Evolutionary conservation across 2,329 filamentous ascomycete genomes (phyloP).

Genomic region (Elsinoe batatas): DNA sequence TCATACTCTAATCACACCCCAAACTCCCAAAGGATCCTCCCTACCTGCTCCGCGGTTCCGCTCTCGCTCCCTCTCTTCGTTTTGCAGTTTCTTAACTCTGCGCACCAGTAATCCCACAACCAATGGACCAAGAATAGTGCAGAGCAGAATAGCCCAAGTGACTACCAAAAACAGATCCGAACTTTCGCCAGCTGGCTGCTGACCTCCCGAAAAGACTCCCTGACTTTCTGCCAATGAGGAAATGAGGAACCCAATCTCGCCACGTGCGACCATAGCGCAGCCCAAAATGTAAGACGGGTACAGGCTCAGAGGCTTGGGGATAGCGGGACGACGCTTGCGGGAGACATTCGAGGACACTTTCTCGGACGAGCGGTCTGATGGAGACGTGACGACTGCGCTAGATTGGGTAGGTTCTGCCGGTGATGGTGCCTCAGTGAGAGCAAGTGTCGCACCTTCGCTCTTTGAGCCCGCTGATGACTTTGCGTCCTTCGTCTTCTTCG

Average conservation of each 20-base stretch:
- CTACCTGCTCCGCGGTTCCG: background rate
- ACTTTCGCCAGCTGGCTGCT: constrained; percentile 15
- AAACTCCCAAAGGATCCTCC: constrained; percentile 35
- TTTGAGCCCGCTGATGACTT: background rate
- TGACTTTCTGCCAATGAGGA: constrained; percentile 54
- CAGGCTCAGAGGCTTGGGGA: constrained; percentile 48
- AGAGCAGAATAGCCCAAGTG: constrained; percentile 49
- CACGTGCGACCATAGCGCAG: constrained; percentile 61
- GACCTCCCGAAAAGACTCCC: constrained; percentile 34
- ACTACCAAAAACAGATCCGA: constrained; percentile 44
- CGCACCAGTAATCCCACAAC: constrained; percentile 42
- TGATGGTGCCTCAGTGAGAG: background rate
- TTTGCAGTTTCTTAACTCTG: constrained; percentile 35
- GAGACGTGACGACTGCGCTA: background rate
- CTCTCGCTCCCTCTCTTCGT: constrained; percentile 20
- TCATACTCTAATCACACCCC: constrained; percentile 28
- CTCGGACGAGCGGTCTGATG: background rate
- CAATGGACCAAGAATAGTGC: constrained; percentile 46
- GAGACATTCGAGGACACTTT: background rate
- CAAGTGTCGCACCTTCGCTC: background rate
- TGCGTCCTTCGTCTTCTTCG: background rate
- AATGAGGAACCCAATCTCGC: constrained; percentile 72
- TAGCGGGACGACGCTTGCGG: background rate
- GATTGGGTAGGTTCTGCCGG: background rate
- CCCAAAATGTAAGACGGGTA: constrained; percentile 60